These are phyloP conservation scores for Otatea glauca DNA, from an alignment of 176 grass and related monocot species.

Conservation along the genomic window DNA sequence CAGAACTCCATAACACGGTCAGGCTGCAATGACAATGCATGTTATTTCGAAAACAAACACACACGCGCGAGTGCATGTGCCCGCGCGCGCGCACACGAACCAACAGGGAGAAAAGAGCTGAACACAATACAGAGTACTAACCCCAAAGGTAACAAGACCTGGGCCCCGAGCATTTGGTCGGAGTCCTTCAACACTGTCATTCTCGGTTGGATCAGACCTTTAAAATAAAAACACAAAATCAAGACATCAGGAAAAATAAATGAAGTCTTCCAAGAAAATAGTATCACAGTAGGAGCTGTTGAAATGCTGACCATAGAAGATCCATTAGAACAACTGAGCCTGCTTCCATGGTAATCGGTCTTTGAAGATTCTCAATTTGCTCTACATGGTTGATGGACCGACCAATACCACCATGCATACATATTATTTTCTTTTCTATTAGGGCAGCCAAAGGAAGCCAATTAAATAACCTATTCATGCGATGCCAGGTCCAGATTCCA, in stretches of 20 bases:
- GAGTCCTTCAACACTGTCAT: conserved; percentile 94
- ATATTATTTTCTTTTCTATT: conserved; percentile 99
- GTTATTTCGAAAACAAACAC: conserved; percentile 10
- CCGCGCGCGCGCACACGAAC: neutral
- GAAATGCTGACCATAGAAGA: conserved; percentile 83
- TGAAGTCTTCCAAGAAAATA: conserved; percentile 31
- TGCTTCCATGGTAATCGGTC: conserved; percentile 97
- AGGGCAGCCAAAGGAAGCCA: conserved; percentile 96
- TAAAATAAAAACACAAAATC: conserved; percentile 37
- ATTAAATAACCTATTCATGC: conserved; percentile 91
- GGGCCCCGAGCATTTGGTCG: conserved; percentile 97
- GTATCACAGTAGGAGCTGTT: neutral
- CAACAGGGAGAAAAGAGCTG: neutral
- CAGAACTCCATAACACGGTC: conserved; percentile 99
- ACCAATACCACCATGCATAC: conserved; percentile 99
- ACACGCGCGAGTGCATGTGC: too few relatives aligned
- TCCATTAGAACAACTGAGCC: conserved; percentile 99
- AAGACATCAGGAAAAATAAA: conserved; percentile 33
- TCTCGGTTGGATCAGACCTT: conserved; percentile 99
- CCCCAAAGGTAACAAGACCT: conserved; percentile 98
- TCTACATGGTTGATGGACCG: conserved; percentile 97
- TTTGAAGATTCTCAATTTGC: conserved; percentile 94
- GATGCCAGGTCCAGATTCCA: conserved; percentile 98
- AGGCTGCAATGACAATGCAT: conserved; percentile 59
- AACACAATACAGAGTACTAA: conserved; percentile 47